Evolutionary conservation across 1,139 yeast species (phyloP).

Genomic region (Saccharomycopsis hybrid): DNA sequence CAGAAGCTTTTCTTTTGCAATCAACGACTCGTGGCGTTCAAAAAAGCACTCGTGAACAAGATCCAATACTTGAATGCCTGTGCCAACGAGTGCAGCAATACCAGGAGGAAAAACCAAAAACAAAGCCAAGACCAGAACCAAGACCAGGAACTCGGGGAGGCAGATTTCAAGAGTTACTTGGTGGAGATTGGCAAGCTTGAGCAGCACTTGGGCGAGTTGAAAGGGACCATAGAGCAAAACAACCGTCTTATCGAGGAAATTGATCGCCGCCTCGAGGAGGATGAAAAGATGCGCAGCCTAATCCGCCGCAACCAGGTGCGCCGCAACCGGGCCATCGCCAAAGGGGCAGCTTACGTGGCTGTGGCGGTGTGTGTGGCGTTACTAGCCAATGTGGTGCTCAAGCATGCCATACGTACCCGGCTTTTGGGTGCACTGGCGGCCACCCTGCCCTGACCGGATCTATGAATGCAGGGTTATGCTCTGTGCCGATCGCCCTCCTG

Average conservation of each 20-base stretch:
- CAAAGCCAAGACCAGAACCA: too few relatives aligned
- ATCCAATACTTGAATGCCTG: conserved; percentile 6
- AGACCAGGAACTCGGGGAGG: not conserved
- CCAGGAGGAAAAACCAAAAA: too few relatives aligned
- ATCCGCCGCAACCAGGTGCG: not conserved
- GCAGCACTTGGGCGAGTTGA: not conserved
- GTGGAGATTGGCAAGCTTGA: not conserved
- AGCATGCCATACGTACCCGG: too few relatives aligned
- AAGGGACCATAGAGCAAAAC: not conserved
- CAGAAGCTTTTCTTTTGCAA: not conserved
- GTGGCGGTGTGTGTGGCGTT: not conserved
- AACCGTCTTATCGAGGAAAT: not conserved
- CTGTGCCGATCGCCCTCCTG: too few relatives aligned
- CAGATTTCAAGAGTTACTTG: not conserved
- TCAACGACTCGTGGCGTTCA: conserved; percentile 3
- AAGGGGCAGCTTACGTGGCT: not conserved
- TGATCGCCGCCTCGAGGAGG: not conserved
- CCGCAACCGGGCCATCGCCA: not conserved
- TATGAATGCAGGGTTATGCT: too few relatives aligned
- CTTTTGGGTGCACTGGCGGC: too few relatives aligned
- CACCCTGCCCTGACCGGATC: too few relatives aligned
- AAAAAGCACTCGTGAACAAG: conserved; percentile 6
- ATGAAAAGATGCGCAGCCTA: not conserved
- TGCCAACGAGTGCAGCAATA: not conserved
- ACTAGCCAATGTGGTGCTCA: not conserved